Conservation (phyloP, 768 basidiomycete genomes). For the Boletus speciosus region DNA sequence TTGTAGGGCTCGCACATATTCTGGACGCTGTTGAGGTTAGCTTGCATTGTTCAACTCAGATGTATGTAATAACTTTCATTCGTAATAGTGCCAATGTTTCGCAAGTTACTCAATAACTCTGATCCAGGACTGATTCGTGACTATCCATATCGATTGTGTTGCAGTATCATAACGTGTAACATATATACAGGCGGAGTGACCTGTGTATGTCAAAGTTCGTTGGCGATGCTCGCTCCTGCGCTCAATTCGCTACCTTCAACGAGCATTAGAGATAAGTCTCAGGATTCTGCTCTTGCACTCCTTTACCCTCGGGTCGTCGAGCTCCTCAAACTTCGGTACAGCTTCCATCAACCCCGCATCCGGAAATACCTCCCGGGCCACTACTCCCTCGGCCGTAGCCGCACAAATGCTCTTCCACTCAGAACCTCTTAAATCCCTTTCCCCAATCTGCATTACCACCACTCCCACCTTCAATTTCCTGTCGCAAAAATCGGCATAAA, state of each 20-base stretch:
- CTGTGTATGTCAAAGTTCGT: neutral
- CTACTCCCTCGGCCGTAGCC: constrained; percentile 3
- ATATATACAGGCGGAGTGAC: neutral
- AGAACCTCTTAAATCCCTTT: constrained; percentile 1
- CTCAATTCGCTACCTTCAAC: neutral
- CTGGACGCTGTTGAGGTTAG: neutral
- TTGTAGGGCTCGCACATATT: neutral
- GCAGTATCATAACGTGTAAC: neutral
- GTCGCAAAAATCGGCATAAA: constrained; percentile 15
- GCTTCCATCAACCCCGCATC: constrained; percentile 14
- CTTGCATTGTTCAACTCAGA: neutral
- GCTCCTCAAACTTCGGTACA: constrained; percentile 12
- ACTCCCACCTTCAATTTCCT: constrained; percentile 12
- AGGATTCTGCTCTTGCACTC: constrained; percentile 23
- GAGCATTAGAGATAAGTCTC: constrained; percentile 16
- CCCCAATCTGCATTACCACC: constrained; percentile 15
- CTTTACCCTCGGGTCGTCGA: constrained; percentile 10
- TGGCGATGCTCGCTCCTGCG: neutral
- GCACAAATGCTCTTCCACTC: constrained; percentile 19
- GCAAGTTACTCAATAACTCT: neutral
- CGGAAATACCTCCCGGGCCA: constrained; percentile 10
- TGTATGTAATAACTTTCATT: constrained; percentile 7
- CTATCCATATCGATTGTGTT: neutral
- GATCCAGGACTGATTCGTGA: neutral
- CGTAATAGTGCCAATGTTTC: neutral